A percentile compares a stretch with the other conserved stretches of the same genome.
Evolutionary conservation across 192 early-diverging fungal species (phyloP).

Genomic region (Allomyces macrogynus): DNA sequence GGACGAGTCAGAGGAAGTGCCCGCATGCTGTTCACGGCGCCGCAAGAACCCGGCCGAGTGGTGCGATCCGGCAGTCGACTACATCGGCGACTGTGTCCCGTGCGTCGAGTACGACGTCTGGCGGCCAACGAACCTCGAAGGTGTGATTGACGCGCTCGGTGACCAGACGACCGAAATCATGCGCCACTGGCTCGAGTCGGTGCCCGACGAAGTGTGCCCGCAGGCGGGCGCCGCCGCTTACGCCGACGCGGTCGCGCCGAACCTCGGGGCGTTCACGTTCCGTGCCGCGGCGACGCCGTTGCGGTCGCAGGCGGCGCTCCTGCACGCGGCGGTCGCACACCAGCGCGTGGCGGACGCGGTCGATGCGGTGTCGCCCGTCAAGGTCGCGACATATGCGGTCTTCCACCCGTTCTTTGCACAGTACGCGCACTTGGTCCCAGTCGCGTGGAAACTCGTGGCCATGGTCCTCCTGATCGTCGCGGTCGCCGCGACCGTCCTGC

Average conservation of each 20-base stretch:
- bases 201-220: slow-evolving; percentile 31
- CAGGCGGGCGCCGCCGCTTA: slow-evolving; percentile 42
- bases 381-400: slow-evolving; percentile 38
- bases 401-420: slow-evolving; percentile 52
- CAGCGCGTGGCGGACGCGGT: slow-evolving; percentile 33
- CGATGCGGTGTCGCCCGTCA: slow-evolving; percentile 13
- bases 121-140: no score
- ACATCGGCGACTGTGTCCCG: background rate
- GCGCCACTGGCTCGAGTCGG: slow-evolving; percentile 24
- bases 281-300: slow-evolving; percentile 38
- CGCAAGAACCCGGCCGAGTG: background rate
- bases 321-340: slow-evolving; percentile 28
- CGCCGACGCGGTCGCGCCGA: slow-evolving; percentile 29
- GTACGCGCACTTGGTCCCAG: slow-evolving; percentile 27
- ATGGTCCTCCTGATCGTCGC: slow-evolving; percentile 31
- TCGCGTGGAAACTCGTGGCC: slow-evolving; percentile 24
- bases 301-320: slow-evolving; percentile 31
- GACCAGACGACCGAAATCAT: slow-evolving; percentile 1
- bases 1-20: no score
- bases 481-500: slow-evolving; percentile 21
- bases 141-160: no score
- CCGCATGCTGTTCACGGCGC: no score
- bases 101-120: background rate
- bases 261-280: slow-evolving; percentile 35
- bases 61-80: background rate